Conservation (phyloP, 306 rosid species). For the Psophocarpus tetragonolobus region DNA sequence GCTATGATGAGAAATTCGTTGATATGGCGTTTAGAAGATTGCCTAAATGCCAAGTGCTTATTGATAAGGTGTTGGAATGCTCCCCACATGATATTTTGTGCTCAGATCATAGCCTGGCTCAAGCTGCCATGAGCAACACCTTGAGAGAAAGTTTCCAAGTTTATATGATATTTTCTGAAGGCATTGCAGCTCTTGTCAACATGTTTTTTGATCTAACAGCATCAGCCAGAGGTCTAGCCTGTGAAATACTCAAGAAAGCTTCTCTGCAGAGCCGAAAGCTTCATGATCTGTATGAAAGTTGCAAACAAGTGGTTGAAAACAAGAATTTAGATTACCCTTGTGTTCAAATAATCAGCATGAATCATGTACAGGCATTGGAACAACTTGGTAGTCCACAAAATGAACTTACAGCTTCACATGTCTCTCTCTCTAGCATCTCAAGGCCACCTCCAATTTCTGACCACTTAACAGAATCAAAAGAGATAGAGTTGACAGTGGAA, state of each 20-base stretch:
- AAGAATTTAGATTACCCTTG: slow-evolving; percentile 59
- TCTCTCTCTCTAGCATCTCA: slow-evolving; percentile 32
- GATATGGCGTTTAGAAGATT: slow-evolving; percentile 56
- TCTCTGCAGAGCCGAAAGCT: slow-evolving; percentile 52
- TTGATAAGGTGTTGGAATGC: slow-evolving; percentile 54
- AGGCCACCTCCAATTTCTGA: slow-evolving; percentile 27
- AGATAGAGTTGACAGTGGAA: slow-evolving; percentile 33
- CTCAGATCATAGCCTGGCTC: slow-evolving; percentile 43
- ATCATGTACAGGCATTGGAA: slow-evolving; percentile 48
- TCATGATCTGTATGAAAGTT: slow-evolving; percentile 53
- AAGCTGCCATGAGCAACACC: slow-evolving; percentile 56
- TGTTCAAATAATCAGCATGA: slow-evolving; percentile 55
- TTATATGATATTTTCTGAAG: slow-evolving; percentile 52
- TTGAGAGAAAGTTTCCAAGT: slow-evolving; percentile 67
- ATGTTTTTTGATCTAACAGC: slow-evolving; percentile 53
- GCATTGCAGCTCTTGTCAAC: slow-evolving; percentile 54
- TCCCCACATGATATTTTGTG: slow-evolving; percentile 42
- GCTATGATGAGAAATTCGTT: slow-evolving; percentile 55
- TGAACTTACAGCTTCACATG: slow-evolving; percentile 26
- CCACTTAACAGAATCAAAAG: slow-evolving; percentile 29
- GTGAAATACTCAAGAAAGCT: slow-evolving; percentile 58
- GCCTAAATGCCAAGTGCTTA: slow-evolving; percentile 55
- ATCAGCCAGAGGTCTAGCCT: slow-evolving; percentile 54
- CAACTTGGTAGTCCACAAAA: slow-evolving; percentile 35
- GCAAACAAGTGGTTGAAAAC: slow-evolving; percentile 49